Base-by-base conservation (phyloP, 2,329 filamentous ascomycete genomes). In the Talaromyces rugulosus region DNA sequence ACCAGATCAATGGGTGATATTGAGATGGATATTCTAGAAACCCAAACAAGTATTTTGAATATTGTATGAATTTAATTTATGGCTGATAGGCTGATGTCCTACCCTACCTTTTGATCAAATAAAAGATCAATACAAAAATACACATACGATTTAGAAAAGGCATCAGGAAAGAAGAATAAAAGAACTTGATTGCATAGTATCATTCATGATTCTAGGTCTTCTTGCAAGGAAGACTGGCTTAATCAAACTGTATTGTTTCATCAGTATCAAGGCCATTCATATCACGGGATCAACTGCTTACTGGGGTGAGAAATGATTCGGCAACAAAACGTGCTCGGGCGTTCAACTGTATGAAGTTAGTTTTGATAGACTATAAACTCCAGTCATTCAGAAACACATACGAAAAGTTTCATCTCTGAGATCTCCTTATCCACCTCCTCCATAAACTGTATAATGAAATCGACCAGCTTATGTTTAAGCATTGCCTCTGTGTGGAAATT, bases 381-480 rank as follows among this genome's bases (percentile, higher is more conserved):
- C 30, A 61, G 59, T 62, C 28, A 63, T 31, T 9, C 42, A 56
- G 28, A 50, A 34, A 63, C 61, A 74, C 91, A 69, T 85, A 97
- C 94, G 78, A 99, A 99, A 71, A 99, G 89, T 85, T 99, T 99
- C 95, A 99, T 98, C 81, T 99, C 96, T 3, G 95, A 98, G 64
- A 99, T 99, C 78, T 99, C 95, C 83, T 99, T 99, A 78, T 99
- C 96, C 4, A 99, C 96, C 77, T 99, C 95, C 78, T 99, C 94
- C 94, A 99, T 98, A 73, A 99, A 99, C 73, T 98, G 89, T 67
- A 99, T 97, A 69, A 99, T 96, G 73, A 99, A 99, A 77, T 99
- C 95, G 36, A 99, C 96, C 69, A 99, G 84, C 82, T 99, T 98
- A 77, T 99, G 94, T 83, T 98, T 98, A 75, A 98, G 78, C 92